Evolutionary conservation across 495 filamentous ascomycete species (phyloP), one percentile per base, ranked within the genome.

Genomic region (Aspergillus bertholletiae): DNA sequence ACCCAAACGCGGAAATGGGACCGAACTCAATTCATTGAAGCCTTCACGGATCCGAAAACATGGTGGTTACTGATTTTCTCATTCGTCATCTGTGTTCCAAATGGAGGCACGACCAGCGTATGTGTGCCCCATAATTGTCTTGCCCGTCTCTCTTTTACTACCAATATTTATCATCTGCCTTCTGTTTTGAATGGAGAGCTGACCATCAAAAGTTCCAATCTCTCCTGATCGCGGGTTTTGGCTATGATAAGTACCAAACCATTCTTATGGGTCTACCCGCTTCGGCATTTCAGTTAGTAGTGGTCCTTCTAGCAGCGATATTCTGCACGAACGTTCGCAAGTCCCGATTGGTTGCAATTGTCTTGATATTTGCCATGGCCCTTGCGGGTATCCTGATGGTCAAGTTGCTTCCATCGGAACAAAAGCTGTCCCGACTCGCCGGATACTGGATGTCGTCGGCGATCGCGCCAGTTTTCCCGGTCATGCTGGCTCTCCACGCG

Each of bases 1-100:
- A 69, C 79, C 0, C 73, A 77, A 34, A 83, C 78, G 49, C 78
- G 78, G 55, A 61, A 64, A 18, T 83, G 80, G 58, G 74, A 79
- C 26, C 72, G 59, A 51, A 61, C 66, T 3, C 81, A 84, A 43
- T 74, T 74, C 43, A 66, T 67, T 21, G 78, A 80, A 47, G 67
- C 72, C 8, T 59, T 78, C 17, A 53, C 21, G 6, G 64, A 81
- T 58, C 67, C 71, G 1, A 74, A 76, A 58, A 71, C 56, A 20
- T 67, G 61, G 61, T 59, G 55, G 52, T 56, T 64, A 28, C 26
- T 64, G 26, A 11, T 60, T 1, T 64, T 59, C 24, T 51, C 55
- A 5, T 58, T 64, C n/a, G 30, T 56, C 24, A 56, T 56, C 17
- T 58, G 51, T 20, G 41, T 64, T 5, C 58, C 58, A 5, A 64